Percentiles rank a stretch among this genome's conserved stretches.
Conservation (phyloP, 495 filamentous ascomycete species). For the Lophiotrema nucula region DNA sequence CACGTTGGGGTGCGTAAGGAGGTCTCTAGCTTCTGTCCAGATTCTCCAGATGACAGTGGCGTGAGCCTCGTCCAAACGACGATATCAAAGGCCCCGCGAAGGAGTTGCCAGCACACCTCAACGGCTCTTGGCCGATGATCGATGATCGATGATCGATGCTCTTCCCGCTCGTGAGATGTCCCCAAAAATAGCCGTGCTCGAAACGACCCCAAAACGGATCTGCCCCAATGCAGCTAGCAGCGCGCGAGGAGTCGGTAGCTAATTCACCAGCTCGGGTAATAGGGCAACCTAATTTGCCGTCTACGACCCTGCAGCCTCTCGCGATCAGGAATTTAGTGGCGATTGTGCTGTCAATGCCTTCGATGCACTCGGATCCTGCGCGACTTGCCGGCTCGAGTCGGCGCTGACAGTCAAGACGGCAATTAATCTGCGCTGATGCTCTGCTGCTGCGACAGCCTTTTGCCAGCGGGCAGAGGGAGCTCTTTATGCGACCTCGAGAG, state of each 20-base stretch:
- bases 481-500: background rate
- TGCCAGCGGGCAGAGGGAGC: conserved; percentile 7
- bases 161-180: too few relatives aligned
- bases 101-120: background rate
- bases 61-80: background rate
- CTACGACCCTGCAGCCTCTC: too few relatives aligned
- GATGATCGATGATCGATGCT: too few relatives aligned
- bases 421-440: conserved; percentile 14
- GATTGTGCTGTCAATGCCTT: conserved; percentile 3
- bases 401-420: background rate
- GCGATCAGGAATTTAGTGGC: too few relatives aligned
- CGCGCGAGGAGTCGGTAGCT: background rate
- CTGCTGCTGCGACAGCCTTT: background rate
- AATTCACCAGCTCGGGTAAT: background rate
- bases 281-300: conserved; percentile 6
- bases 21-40: too few relatives aligned
- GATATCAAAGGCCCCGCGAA: background rate
- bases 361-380: conserved; percentile 1
- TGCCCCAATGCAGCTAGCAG: background rate
- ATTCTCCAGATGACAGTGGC: background rate
- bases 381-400: background rate
- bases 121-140: background rate
- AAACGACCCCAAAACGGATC: conserved; percentile 3
- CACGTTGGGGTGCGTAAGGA: too few relatives aligned
- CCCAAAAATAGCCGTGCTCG: conserved; percentile 23